Evolutionary conservation across 768 basidiomycete species (phyloP).

Genomic region (Lyophyllum atratum): DNA sequence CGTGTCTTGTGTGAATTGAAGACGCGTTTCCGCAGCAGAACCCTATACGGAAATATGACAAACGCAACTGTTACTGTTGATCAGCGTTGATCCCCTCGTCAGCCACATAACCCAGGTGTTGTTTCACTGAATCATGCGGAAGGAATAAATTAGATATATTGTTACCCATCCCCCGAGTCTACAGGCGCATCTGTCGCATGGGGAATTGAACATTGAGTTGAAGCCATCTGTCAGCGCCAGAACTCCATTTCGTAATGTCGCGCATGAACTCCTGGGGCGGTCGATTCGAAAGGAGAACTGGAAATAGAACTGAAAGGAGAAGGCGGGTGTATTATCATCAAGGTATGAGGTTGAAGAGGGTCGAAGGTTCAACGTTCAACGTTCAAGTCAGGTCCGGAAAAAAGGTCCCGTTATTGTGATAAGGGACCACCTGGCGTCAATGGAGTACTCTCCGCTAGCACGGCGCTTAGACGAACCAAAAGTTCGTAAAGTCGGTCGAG

Average conservation of each 20-base stretch:
- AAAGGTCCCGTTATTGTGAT: too few relatives aligned
- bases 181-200: neutral
- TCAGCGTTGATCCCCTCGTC: neutral
- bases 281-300: too few relatives aligned
- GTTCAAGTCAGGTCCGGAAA: too few relatives aligned
- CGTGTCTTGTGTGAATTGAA: too few relatives aligned
- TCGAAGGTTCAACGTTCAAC: too few relatives aligned
- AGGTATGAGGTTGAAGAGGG: too few relatives aligned
- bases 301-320: too few relatives aligned
- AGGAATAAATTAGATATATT: neutral
- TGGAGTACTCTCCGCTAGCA: slow-evolving; percentile 25
- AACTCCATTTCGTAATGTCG: neutral
- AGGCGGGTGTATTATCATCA: too few relatives aligned
- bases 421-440: too few relatives aligned
- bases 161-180: neutral
- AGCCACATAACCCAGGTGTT: neutral
- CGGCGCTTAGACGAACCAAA: slow-evolving; percentile 1
- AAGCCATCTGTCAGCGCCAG: neutral
- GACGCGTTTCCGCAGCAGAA: too few relatives aligned
- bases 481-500: neutral
- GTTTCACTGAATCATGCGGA: neutral
- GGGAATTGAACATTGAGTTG: neutral
- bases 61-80: neutral
- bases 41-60: too few relatives aligned
- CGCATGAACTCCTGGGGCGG: neutral